A percentile compares a stretch with the other conserved stretches of the same genome.
Evolutionary conservation across 768 basidiomycete genomes (phyloP).

Genomic region (Calocybe cyanea): DNA sequence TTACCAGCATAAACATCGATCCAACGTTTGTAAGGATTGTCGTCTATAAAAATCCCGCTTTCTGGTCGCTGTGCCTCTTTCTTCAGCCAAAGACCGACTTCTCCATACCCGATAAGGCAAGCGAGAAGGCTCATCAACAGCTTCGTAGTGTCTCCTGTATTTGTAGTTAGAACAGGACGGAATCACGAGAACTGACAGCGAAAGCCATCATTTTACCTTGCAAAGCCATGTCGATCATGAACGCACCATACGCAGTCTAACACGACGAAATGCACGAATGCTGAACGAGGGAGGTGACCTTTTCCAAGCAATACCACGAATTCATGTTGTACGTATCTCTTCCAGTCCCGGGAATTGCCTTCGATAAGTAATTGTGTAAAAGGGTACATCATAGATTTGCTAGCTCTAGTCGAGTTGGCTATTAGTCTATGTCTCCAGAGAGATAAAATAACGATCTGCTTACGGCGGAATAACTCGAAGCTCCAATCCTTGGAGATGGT

Average conservation of each 20-base stretch:
- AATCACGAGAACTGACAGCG: neutral
- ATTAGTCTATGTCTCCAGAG: neutral
- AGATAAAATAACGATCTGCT: neutral
- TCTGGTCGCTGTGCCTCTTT: slow-evolving; percentile 57
- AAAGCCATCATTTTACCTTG: slow-evolving; percentile 39
- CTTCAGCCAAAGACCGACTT: slow-evolving; percentile 81
- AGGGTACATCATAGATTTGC: slow-evolving; percentile 59
- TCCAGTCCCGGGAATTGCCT: slow-evolving; percentile 55
- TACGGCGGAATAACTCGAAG: slow-evolving; percentile 48
- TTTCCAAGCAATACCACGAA: slow-evolving; percentile 76
- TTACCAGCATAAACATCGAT: slow-evolving; percentile 77
- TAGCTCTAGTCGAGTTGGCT: slow-evolving; percentile 41
- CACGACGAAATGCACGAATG: slow-evolving; percentile 86
- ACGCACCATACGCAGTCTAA: slow-evolving; percentile 31
- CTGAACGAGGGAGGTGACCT: slow-evolving; percentile 61
- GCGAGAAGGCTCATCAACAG: slow-evolving; percentile 82
- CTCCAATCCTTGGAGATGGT: slow-evolving; percentile 70
- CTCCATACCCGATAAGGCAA: slow-evolving; percentile 95
- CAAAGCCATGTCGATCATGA: slow-evolving; percentile 23
- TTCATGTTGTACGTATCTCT: slow-evolving; percentile 74
- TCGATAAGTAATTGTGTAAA: slow-evolving; percentile 66
- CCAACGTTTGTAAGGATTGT: slow-evolving; percentile 75
- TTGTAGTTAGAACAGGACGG: slow-evolving; percentile 62
- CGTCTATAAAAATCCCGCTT: too few relatives aligned
- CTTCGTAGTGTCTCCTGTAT: slow-evolving; percentile 78